Evolutionary conservation across 108 stramenopile species (phyloP).

Genomic region (Skeletonema tropicum): DNA sequence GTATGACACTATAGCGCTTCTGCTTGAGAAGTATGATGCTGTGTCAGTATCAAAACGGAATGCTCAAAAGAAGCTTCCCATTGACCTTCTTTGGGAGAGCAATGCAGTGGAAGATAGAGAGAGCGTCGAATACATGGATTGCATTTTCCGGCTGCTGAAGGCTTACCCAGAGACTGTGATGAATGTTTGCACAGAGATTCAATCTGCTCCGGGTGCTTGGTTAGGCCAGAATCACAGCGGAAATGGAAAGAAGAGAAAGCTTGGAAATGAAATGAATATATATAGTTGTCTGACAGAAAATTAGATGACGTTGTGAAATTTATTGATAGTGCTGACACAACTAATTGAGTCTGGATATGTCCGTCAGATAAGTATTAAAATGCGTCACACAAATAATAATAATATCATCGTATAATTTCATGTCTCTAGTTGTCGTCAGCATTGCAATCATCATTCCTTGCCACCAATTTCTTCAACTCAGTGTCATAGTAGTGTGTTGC

Average conservation of each 20-base stretch:
- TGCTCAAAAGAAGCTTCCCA: background rate
- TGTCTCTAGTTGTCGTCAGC: too few relatives aligned
- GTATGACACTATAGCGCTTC: background rate
- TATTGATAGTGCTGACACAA: too few relatives aligned
- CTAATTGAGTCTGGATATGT: too few relatives aligned
- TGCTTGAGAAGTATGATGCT: background rate
- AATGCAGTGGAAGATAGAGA: background rate
- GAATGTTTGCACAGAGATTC: background rate
- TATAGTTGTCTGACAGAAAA: too few relatives aligned
- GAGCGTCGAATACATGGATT: background rate
- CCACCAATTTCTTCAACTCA: constrained; percentile 14
- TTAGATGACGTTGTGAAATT: too few relatives aligned
- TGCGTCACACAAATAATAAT: too few relatives aligned
- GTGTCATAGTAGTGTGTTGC: constrained; percentile 20
- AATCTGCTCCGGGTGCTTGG: background rate
- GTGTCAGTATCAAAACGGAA: constrained; percentile 6
- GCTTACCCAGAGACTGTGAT: constrained; percentile 1
- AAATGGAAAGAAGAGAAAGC: background rate
- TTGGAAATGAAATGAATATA: too few relatives aligned
- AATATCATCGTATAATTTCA: too few relatives aligned
- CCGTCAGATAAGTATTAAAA: too few relatives aligned
- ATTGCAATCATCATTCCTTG: constrained; percentile 4
- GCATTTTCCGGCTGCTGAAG: background rate
- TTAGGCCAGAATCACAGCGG: background rate
- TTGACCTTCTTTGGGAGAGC: constrained; percentile 7